Conservation (phyloP, 23 red algal genomes). For the Gracilaria caudata region DNA sequence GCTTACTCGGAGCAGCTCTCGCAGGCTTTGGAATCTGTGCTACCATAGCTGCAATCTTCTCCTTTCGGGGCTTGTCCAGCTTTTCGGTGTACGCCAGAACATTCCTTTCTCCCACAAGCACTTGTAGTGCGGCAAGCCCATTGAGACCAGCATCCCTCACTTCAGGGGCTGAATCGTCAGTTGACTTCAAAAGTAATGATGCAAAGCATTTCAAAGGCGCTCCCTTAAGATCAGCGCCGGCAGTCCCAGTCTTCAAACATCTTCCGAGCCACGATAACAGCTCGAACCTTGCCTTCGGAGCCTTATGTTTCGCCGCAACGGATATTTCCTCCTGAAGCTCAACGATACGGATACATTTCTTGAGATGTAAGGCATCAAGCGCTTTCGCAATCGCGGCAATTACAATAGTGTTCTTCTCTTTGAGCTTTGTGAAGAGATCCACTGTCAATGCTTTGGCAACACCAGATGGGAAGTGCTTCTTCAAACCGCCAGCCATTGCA, state of each 20-base stretch:
- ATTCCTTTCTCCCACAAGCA: slow-evolving; percentile 69
- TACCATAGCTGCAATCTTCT: slow-evolving; percentile 50
- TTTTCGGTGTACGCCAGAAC: slow-evolving; percentile 69
- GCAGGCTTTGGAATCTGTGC: slow-evolving; percentile 43
- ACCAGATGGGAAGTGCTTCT: slow-evolving; percentile 56
- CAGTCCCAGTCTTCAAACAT: slow-evolving; percentile 56
- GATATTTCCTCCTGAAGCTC: slow-evolving; percentile 74
- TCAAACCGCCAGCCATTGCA: slow-evolving; percentile 61
- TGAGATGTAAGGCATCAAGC: slow-evolving; percentile 68
- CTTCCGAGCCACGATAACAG: slow-evolving; percentile 74
- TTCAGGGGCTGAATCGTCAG: slow-evolving; percentile 78
- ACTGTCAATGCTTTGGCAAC: slow-evolving; percentile 58
- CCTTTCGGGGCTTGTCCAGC: slow-evolving; percentile 83
- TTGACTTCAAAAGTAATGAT: slow-evolving; percentile 52
- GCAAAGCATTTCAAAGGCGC: slow-evolving; percentile 60
- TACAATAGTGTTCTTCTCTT: slow-evolving; percentile 82
- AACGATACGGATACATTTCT: slow-evolving; percentile 73
- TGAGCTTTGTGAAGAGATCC: slow-evolving; percentile 76
- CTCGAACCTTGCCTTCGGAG: slow-evolving; percentile 70
- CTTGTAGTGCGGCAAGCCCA: slow-evolving; percentile 68
- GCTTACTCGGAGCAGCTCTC: slow-evolving; percentile 13
- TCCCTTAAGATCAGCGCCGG: slow-evolving; percentile 61
- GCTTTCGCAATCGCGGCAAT: slow-evolving; percentile 71
- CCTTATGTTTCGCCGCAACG: slow-evolving; percentile 66
- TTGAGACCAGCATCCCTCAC: slow-evolving; percentile 88